Conservation (phyloP, 2,329 filamentous ascomycete species). For the Colletotrichum eremochloae region DNA sequence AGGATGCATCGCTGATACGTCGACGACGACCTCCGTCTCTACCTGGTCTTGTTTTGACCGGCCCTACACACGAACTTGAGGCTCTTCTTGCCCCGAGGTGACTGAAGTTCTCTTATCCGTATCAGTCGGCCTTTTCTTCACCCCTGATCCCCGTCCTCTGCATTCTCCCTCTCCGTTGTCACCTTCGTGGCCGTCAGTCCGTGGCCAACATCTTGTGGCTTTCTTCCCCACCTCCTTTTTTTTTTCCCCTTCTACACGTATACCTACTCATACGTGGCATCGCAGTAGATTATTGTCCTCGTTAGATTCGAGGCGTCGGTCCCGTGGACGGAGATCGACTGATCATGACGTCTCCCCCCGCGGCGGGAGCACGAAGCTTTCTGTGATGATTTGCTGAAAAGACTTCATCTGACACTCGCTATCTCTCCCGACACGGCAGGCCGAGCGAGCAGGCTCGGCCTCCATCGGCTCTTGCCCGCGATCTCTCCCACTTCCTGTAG, state of each 20-base stretch:
- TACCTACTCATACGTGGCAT: constrained; percentile 7
- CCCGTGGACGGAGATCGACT: constrained; percentile 14
- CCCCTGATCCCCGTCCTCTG: constrained; percentile 16
- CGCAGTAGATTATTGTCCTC: not conserved
- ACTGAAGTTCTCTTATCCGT: not conserved
- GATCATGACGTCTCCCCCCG: constrained; percentile 9
- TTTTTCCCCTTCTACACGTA: not conserved
- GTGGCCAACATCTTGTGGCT: constrained; percentile 1
- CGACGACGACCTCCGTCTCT: not conserved
- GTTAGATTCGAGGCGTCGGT: not conserved
- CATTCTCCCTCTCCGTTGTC: not conserved
- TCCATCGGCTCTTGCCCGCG: not conserved
- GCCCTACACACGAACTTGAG: not conserved
- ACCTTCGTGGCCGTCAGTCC: not conserved
- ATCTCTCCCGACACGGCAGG: not conserved
- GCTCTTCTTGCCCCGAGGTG: not conserved
- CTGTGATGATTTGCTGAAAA: constrained; percentile 4
- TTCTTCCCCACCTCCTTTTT: not conserved
- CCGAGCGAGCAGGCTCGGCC: not conserved
- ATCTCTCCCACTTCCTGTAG: not conserved
- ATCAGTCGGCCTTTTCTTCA: not conserved
- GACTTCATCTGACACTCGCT: not conserved
- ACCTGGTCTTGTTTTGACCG: not conserved
- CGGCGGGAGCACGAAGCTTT: not conserved
- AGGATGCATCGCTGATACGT: not conserved